Conservation (phyloP, 2,329 filamentous ascomycete genomes). For the Ceratocystis variospora region DNA sequence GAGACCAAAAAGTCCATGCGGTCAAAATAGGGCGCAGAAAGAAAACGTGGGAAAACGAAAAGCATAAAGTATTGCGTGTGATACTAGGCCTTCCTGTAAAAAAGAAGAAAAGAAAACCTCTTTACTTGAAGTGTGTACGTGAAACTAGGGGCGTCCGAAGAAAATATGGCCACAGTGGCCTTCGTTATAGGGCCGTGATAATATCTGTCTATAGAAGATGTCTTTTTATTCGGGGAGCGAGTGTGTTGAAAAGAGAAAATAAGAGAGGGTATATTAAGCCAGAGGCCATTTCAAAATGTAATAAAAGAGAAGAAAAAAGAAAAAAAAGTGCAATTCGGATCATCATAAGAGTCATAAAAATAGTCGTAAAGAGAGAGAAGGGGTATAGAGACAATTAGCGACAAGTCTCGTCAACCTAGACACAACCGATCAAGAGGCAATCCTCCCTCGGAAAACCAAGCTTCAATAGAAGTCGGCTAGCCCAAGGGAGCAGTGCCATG, state of each 20-base stretch:
- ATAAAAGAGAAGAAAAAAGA: background rate
- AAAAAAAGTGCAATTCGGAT: slow-evolving; percentile 2
- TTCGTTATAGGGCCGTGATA: background rate
- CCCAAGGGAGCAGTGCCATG: no score
- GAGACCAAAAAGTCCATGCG: background rate
- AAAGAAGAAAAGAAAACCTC: background rate
- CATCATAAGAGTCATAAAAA: slow-evolving; percentile 14
- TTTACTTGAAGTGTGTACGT: background rate
- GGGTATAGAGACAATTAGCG: background rate
- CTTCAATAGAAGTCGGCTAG: no score
- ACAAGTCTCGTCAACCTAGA: background rate
- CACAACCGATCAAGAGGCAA: background rate
- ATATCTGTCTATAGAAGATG: background rate
- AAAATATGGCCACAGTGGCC: background rate
- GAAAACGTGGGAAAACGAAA: background rate
- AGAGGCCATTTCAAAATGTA: background rate
- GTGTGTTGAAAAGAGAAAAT: background rate
- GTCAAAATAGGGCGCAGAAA: background rate
- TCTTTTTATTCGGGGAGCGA: background rate
- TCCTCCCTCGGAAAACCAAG: background rate
- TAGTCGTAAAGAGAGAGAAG: slow-evolving; percentile 6
- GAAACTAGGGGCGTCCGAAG: background rate
- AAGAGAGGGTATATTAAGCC: background rate
- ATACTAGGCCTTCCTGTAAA: background rate
- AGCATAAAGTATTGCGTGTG: background rate